A percentile compares a stretch with the other conserved stretches of the same genome.
Evolutionary conservation across 441 rosid species (phyloP).

Genomic region (Gossypium gossypioides): DNA sequence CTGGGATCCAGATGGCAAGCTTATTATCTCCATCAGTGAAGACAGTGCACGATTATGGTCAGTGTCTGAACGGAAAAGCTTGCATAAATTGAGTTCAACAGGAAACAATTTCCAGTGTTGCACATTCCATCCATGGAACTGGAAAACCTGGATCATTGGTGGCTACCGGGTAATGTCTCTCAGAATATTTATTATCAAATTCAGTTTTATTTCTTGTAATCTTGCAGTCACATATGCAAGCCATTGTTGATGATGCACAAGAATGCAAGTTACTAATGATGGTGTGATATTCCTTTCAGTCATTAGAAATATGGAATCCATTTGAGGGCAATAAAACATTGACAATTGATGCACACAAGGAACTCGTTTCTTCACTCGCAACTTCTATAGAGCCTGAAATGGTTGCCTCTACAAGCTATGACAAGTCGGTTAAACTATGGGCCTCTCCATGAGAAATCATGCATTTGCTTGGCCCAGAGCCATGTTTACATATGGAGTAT

Average conservation of each 20-base stretch:
- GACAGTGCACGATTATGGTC: slow-evolving; percentile 40
- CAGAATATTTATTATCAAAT: background rate
- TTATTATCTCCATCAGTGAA: slow-evolving; percentile 34
- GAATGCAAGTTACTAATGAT: too few species aligned
- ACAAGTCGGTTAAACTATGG: slow-evolving; percentile 33
- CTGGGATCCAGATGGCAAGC: slow-evolving; percentile 33
- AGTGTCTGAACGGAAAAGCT: slow-evolving; percentile 22
- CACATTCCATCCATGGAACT: slow-evolving; percentile 33
- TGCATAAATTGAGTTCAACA: slow-evolving; percentile 21
- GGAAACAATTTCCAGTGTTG: slow-evolving; percentile 33
- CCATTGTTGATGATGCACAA: background rate
- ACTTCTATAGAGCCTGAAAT: slow-evolving; percentile 20
- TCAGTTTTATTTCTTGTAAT: background rate
- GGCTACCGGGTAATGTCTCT: slow-evolving; percentile 26
- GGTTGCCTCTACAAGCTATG: slow-evolving; percentile 40
- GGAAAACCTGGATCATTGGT: slow-evolving; percentile 28
- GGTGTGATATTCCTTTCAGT: slow-evolving; percentile 15
- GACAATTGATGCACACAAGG: slow-evolving; percentile 28
- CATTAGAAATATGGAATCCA: slow-evolving; percentile 40
- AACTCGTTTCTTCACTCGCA: slow-evolving; percentile 27
- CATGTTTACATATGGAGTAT: background rate
- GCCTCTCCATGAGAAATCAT: background rate
- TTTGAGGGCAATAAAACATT: slow-evolving; percentile 18
- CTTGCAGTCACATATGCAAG: background rate
- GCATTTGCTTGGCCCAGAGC: background rate